Conservation (phyloP, 2,329 filamentous ascomycete genomes). For the Trichoderma breve region DNA sequence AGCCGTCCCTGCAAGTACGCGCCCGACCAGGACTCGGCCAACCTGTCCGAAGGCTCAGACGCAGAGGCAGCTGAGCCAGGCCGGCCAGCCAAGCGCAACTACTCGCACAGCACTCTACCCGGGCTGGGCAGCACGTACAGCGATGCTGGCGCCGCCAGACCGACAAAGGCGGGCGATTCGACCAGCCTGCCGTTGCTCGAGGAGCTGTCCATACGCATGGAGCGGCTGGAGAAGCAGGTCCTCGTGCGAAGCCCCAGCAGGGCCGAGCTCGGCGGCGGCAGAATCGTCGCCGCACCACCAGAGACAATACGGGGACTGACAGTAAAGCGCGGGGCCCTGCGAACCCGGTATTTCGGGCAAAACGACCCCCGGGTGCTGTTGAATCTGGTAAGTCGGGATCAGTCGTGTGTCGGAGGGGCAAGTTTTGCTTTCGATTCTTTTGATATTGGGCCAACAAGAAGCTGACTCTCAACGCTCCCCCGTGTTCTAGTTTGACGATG, state of each 20-base stretch:
- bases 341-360: slow-evolving; percentile 53
- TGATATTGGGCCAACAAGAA: slow-evolving; percentile 13
- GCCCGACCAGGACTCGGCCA: slow-evolving; percentile 46
- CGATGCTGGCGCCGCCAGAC: slow-evolving; percentile 26
- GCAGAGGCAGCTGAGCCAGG: slow-evolving; percentile 33
- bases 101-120: slow-evolving; percentile 30
- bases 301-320: slow-evolving; percentile 50
- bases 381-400: slow-evolving; percentile 46
- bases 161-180: slow-evolving; percentile 35
- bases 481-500: slow-evolving; percentile 49
- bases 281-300: slow-evolving; percentile 38
- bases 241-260: slow-evolving; percentile 41
- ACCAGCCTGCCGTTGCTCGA: slow-evolving; percentile 41
- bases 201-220: slow-evolving; percentile 49
- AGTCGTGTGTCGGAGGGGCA: neutral
- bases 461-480: neutral
- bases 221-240: slow-evolving; percentile 53
- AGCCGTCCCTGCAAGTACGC: slow-evolving; percentile 53
- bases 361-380: slow-evolving; percentile 52
- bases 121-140: slow-evolving; percentile 26
- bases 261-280: slow-evolving; percentile 36
- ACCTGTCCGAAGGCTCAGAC: slow-evolving; percentile 51
- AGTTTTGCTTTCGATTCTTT: neutral
- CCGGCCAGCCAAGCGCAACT: slow-evolving; percentile 41
- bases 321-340: slow-evolving; percentile 46